These are phyloP conservation scores for Metschnikowia kofuensis DNA, from an alignment of 805 yeast genomes.

Conservation along the genomic window DNA sequence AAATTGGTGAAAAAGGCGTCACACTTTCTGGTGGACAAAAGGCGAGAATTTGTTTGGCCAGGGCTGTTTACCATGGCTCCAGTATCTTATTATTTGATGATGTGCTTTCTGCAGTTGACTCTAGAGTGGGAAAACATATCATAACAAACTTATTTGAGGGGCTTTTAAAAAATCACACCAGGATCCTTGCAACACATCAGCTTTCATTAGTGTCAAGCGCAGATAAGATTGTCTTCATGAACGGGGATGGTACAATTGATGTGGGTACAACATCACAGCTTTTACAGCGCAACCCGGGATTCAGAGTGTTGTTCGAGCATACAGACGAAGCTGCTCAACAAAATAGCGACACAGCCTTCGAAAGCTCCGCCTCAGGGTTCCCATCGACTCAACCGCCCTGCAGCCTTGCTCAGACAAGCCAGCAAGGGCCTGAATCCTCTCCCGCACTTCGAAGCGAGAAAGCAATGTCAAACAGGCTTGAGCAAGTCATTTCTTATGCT, in stretches of 20 bases:
- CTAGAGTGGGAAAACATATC: constrained; percentile 42
- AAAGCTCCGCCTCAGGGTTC: background rate
- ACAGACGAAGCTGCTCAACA: constrained; percentile 24
- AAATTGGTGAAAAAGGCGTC: constrained; percentile 45
- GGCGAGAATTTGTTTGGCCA: constrained; percentile 43
- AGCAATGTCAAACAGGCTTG: background rate
- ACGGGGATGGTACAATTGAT: constrained; percentile 42
- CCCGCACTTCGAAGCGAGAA: background rate
- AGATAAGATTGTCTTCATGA: constrained; percentile 36
- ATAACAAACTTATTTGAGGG: constrained; percentile 34
- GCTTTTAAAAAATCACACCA: constrained; percentile 31
- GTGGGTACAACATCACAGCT: constrained; percentile 33
- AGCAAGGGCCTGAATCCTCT: background rate
- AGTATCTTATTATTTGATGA: constrained; percentile 39
- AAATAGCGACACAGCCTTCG: constrained; percentile 1
- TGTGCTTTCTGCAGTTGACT: constrained; percentile 44
- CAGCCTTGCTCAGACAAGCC: background rate
- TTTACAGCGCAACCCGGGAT: constrained; percentile 37
- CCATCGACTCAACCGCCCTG: background rate
- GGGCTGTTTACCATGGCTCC: constrained; percentile 38
- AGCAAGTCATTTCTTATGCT: background rate
- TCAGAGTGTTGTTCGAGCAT: constrained; percentile 51
- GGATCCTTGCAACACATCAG: constrained; percentile 44
- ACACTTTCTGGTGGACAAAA: constrained; percentile 46
- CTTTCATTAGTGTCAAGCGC: constrained; percentile 38